Evolutionary conservation across 192 early-diverging fungal species (phyloP).

Genomic region (Chytriomyces confervae): DNA sequence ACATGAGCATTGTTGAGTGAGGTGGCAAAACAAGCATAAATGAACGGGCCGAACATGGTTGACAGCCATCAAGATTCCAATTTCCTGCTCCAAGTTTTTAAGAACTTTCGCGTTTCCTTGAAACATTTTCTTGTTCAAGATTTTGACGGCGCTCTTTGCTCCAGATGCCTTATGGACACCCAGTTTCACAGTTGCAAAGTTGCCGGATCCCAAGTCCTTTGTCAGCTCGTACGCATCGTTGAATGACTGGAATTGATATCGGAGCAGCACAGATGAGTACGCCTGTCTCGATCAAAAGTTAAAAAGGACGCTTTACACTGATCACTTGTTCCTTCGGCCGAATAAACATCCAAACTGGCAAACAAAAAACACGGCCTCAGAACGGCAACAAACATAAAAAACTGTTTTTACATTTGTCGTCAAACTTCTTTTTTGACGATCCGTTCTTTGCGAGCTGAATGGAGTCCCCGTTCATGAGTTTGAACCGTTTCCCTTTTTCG

Average conservation of each 20-base stretch:
- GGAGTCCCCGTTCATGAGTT: conserved; percentile 66
- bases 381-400: not conserved
- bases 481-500: conserved; percentile 52
- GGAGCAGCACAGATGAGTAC: not conserved
- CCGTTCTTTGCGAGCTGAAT: conserved; percentile 64
- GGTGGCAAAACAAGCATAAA: not conserved
- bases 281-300: too few species aligned
- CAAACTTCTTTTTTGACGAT: conserved; percentile 21
- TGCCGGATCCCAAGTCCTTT: conserved; percentile 52
- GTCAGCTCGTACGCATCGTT: conserved; percentile 33
- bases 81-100: conserved; percentile 72
- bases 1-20: not conserved
- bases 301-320: not conserved
- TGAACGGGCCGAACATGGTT: conserved; percentile 51
- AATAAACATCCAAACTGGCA: conserved; percentile 37
- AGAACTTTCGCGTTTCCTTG: conserved; percentile 60
- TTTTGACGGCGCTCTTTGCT: conserved; percentile 70
- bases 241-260: conserved; percentile 14
- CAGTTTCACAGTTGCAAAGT: conserved; percentile 73
- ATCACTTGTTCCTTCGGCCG: not conserved
- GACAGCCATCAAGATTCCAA: conserved; percentile 64
- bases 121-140: conserved; percentile 69
- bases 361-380: not conserved
- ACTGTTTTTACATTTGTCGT: conserved; percentile 36
- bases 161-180: conserved; percentile 66